Evolutionary conservation across 1,284 basidiomycete species (phyloP), one percentile per base, ranked within the genome.

Genomic region (Ustilago bromivora): DNA sequence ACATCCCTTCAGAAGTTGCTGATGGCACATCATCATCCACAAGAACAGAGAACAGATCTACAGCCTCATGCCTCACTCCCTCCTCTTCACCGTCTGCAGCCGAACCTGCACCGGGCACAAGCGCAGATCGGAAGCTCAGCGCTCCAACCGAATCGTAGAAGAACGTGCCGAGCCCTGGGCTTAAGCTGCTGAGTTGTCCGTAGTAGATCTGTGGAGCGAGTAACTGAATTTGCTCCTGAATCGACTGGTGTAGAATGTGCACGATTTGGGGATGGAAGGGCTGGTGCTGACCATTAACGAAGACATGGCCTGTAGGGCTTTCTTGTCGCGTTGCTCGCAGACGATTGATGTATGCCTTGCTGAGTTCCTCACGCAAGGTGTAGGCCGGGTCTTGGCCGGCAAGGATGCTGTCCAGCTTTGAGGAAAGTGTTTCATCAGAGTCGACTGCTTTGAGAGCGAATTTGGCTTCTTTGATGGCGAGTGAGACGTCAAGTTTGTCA

Each of bases 101-200:
- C 12, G 28, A 31, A 8, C 52, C 41, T 10, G 56, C 40, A 35
- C 60, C 59, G 34, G 90, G 62, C 4, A 95, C 91, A 75, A 92
- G 90, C 32, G 87, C 87, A 84, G 94, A 97, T 15, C 96, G 88
- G 31, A 92, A 89, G 65, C 88, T 88, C 49, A 89, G 88, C 0
- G 93, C 91, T 0, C 89, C 90, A 0, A 94, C 92, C 3, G 95
- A 89, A 82, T 97, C 94, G 84, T 97, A 98, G 88, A 98, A 98
- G 87, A 92, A 94, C 6, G 89, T 92, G 12, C 90, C 87, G 56
- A 95, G 58, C 1, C 59, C 89, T 62, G 90, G 88, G 10, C 63
- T 66, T 1, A 88, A 88, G 52, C 94, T 92, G 3, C 88, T 89
- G 17, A 96, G 83, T 38, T 88, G 86, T 3, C 91, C 90, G 54